These are phyloP conservation scores for Penicillium psychrofluorescens DNA, from an alignment of 495 filamentous ascomycete genomes.

Conservation along the genomic window DNA sequence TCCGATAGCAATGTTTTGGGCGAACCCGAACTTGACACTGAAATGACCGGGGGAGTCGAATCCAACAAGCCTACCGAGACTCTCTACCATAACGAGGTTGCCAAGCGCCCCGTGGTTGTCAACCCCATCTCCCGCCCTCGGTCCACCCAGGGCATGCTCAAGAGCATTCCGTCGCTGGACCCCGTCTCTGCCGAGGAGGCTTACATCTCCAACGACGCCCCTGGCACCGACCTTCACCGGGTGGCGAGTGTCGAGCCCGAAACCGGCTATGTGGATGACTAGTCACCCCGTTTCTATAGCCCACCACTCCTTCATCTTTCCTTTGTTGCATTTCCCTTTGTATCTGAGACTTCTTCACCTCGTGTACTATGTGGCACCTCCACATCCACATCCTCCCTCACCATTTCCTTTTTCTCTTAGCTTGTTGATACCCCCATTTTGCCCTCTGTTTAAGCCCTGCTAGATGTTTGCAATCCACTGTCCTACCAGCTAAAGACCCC, in stretches of 20 bases:
- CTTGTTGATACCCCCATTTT: conserved; percentile 39
- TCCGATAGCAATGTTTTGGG: conserved; percentile 32
- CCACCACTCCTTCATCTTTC: conserved; percentile 25
- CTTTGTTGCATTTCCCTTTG: conserved; percentile 3
- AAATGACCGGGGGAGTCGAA: conserved; percentile 7
- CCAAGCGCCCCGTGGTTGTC: conserved; percentile 44
- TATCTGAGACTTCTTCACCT: conserved; percentile 2
- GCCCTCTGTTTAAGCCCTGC: conserved; percentile 19
- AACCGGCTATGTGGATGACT: conserved; percentile 43
- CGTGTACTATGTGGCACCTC: conserved; percentile 11
- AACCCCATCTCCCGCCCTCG: conserved; percentile 43
- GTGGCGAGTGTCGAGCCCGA: conserved; percentile 60
- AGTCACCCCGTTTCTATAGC: conserved; percentile 14
- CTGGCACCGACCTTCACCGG: conserved; percentile 41
- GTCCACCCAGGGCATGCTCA: conserved; percentile 62
- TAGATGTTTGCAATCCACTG: conserved; percentile 14
- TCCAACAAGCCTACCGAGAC: conserved; percentile 26
- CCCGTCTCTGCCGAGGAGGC: conserved; percentile 39
- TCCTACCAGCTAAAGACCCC: not conserved
- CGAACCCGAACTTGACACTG: conserved; percentile 20
- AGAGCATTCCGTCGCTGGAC: conserved; percentile 42
- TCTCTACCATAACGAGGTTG: conserved; percentile 45
- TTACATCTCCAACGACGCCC: conserved; percentile 29
- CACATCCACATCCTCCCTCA: conserved; percentile 2
- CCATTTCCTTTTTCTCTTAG: conserved; percentile 6